phyloP scores from a whole-genome alignment of 2,329 filamentous ascomycete species.

The Diaporthe sp. region DNA sequence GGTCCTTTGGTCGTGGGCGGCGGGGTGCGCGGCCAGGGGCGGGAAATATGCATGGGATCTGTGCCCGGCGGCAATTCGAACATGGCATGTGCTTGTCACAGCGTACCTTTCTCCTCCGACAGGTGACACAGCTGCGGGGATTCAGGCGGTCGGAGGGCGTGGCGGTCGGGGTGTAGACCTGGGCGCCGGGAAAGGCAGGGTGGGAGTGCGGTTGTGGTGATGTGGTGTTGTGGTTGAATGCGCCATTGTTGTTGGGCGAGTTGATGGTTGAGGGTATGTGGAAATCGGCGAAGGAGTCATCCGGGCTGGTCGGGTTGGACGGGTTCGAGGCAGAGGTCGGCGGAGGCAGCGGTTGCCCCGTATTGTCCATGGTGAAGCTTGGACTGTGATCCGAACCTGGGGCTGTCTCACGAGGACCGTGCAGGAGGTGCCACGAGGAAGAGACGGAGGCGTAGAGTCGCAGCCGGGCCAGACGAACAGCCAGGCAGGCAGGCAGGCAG shows the following conservation, averaged over 20 bases:
- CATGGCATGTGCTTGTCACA: slow-evolving; percentile 84
- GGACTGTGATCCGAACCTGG: not conserved
- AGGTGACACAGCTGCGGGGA: slow-evolving; percentile 40
- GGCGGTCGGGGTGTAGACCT: slow-evolving; percentile 41
- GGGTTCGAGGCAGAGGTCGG: slow-evolving; percentile 29
- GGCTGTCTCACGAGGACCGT: not conserved
- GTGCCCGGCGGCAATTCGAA: slow-evolving; percentile 77
- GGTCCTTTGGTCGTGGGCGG: slow-evolving; percentile 72
- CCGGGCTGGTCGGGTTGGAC: slow-evolving; percentile 38
- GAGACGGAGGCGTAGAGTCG: not conserved
- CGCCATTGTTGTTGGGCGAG: slow-evolving; percentile 28
- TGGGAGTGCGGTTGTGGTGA: slow-evolving; percentile 35
- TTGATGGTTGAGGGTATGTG: slow-evolving; percentile 17
- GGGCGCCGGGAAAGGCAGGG: slow-evolving; percentile 41
- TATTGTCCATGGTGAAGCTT: slow-evolving; percentile 30
- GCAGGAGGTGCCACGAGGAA: not conserved
- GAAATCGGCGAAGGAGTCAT: slow-evolving; percentile 45
- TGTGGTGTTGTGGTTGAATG: slow-evolving; percentile 25
- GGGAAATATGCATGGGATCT: slow-evolving; percentile 79
- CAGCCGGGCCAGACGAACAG: slow-evolving; percentile 1
- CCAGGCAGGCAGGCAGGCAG: not conserved
- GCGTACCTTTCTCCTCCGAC: slow-evolving; percentile 67
- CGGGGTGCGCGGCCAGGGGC: slow-evolving; percentile 78
- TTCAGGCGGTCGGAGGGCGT: slow-evolving; percentile 39
- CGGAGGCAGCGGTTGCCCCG: slow-evolving; percentile 27